Evolutionary conservation across 192 early-diverging fungal genomes (phyloP), one percentile per base, ranked within the genome.

Genomic region (Coemansia sp.): DNA sequence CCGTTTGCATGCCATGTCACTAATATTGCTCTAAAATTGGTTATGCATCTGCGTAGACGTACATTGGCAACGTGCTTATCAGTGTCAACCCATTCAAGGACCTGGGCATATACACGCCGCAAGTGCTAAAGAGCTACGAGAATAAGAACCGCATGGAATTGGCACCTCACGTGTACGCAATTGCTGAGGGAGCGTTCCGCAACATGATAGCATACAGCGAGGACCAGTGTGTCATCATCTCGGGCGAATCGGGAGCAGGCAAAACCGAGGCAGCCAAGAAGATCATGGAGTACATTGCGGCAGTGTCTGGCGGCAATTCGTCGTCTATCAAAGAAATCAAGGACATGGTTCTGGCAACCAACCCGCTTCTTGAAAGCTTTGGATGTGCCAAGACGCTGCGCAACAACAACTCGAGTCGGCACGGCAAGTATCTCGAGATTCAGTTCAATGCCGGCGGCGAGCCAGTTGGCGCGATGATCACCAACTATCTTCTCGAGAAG

Each of bases 371-470:
- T 15, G 97, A 99, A 76, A 92, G 93, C 62, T 99, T 99, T 85
- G 97, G 97, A 22, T 97, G 96, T 72, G 97, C 97, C 60, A 99
- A 99, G 75, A 99, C 97, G 0, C 76, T 99, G 58, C 87, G 94
- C 64, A 99, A 99, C 83, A 96, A 98, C 83, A 99, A 99, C 75
- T 97, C 95, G 15, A 93, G 91, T 87, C 90, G 97, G 49, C 96
- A 97, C 70, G 96, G 97, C 45, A 99, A 99, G 79, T 99, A 99
- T 71, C 88, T 99, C 64, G 97, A 99, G 80, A 98, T 99, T 75
- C 91, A 95, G 75, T 99, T 99, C 73, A 94, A 92, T 70, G 65
- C 83, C 5, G 86, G 92, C 60, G 96, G 94, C 43, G 92, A 94
- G 61, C 97, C 97, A 23, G 89, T 94, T 41, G 97, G 97, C 52